phyloP scores from a whole-genome alignment of 768 basidiomycete species.

The Suillus subaureus region DNA sequence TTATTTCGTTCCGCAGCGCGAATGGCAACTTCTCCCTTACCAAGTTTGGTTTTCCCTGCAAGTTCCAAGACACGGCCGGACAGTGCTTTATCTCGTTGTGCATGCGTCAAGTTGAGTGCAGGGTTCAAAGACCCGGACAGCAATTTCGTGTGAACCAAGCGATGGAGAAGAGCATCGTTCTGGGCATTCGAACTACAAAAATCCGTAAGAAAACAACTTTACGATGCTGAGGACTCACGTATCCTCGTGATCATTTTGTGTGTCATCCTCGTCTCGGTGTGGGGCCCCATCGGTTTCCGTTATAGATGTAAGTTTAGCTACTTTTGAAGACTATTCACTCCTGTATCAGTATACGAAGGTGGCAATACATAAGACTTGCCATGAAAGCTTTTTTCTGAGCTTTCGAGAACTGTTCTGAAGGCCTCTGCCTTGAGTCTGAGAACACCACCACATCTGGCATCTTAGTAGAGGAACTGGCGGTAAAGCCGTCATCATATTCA shows the following conservation, averaged over 20 bases:
- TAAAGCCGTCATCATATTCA: constrained; percentile 50
- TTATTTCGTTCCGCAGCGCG: constrained; percentile 66
- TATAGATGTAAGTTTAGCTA: constrained; percentile 53
- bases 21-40: constrained; percentile 69
- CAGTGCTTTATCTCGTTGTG: constrained; percentile 71
- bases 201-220: constrained; percentile 9
- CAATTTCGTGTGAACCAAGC: constrained; percentile 76
- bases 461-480: constrained; percentile 32
- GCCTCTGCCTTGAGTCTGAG: constrained; percentile 36
- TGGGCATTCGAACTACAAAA: constrained; percentile 64
- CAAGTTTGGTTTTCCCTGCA: constrained; percentile 66
- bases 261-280: constrained; percentile 13
- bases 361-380: constrained; percentile 45
- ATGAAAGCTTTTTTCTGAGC: constrained; percentile 70
- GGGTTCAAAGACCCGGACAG: constrained; percentile 72
- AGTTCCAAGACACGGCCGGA: constrained; percentile 79
- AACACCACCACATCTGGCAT: constrained; percentile 61
- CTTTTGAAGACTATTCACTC: constrained; percentile 69
- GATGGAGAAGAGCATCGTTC: constrained; percentile 80
- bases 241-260: constrained; percentile 3
- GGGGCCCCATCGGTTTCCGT: constrained; percentile 26
- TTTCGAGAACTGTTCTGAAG: constrained; percentile 32
- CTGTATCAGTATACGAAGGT: not conserved
- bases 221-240: not conserved
- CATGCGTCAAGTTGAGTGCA: constrained; percentile 62